phyloP scores from a whole-genome alignment of 225 moss, liverwort and hornwort genomes.

The Bryoerythrophyllum caledonicum region DNA sequence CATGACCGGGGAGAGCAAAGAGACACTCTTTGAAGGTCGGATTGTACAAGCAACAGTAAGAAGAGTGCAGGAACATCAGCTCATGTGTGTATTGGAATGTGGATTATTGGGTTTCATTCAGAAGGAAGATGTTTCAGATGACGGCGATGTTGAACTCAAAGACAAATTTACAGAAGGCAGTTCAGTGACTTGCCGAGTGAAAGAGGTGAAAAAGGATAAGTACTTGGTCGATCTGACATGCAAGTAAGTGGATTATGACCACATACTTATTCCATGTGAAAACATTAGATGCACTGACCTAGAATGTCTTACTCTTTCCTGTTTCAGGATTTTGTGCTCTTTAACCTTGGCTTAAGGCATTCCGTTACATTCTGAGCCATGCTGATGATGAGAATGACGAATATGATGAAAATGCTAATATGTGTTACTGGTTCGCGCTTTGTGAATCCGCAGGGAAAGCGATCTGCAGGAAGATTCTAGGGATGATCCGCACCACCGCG shows the following conservation, averaged over 20 bases:
- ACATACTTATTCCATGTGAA: constrained; percentile 5
- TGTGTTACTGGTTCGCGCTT: constrained; percentile 16
- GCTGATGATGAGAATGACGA: constrained; percentile 9
- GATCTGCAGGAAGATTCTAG: constrained; percentile 59
- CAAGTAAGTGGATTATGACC: constrained; percentile 46
- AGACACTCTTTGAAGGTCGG: constrained; percentile 72
- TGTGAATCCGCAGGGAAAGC: constrained; percentile 63
- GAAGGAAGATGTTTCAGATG: constrained; percentile 90
- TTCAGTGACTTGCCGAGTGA: constrained; percentile 82
- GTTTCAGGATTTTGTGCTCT: constrained; percentile 3
- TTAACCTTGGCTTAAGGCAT: constrained; percentile 14
- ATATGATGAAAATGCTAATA: constrained; percentile 5
- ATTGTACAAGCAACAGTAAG: constrained; percentile 76
- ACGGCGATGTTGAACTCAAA: constrained; percentile 65
- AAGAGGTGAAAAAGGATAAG: constrained; percentile 67
- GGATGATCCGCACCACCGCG: constrained; percentile 42
- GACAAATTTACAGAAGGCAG: constrained; percentile 82
- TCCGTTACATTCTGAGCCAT: constrained; percentile 14
- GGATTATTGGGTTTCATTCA: constrained; percentile 83
- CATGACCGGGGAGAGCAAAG: constrained; percentile 87
- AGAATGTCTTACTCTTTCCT: neutral
- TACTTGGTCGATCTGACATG: constrained; percentile 80
- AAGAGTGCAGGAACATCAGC: constrained; percentile 76
- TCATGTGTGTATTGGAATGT: constrained; percentile 88
- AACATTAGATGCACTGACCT: neutral